Conservation (phyloP, 2,329 filamentous ascomycete genomes). For the Aspergillus chevalieri region DNA sequence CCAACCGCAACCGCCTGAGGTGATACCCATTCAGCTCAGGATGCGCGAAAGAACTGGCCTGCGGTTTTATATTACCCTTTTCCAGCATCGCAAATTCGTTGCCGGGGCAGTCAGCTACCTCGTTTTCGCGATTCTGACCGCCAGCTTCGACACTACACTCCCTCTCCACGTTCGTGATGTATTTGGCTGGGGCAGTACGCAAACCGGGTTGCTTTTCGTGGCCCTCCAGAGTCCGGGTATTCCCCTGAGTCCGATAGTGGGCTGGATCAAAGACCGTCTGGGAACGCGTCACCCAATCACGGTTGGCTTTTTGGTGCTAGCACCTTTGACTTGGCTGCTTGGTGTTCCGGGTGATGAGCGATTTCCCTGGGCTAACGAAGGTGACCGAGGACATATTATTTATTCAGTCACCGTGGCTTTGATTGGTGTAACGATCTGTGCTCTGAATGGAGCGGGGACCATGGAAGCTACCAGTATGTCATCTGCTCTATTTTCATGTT, state of each 20-base stretch:
- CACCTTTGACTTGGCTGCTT: slow-evolving; percentile 20
- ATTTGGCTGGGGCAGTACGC: slow-evolving; percentile 51
- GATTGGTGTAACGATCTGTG: slow-evolving; percentile 17
- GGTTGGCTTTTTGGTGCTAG: slow-evolving; percentile 18
- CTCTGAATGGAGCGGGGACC: slow-evolving; percentile 22
- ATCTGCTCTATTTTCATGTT: not conserved
- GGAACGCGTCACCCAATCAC: slow-evolving; percentile 20
- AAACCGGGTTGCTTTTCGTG: slow-evolving; percentile 52
- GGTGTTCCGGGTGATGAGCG: slow-evolving; percentile 23
- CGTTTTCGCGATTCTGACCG: slow-evolving; percentile 46
- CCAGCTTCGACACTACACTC: slow-evolving; percentile 51
- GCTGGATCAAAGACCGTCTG: slow-evolving; percentile 33
- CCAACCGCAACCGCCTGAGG: not conserved
- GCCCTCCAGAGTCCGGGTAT: slow-evolving; percentile 52
- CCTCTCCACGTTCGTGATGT: slow-evolving; percentile 49
- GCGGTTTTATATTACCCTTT: slow-evolving; percentile 32
- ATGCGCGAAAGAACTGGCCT: slow-evolving; percentile 3
- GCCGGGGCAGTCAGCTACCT: slow-evolving; percentile 39
- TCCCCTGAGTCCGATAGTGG: slow-evolving; percentile 55
- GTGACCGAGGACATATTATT: slow-evolving; percentile 13
- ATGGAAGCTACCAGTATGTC: slow-evolving; percentile 26
- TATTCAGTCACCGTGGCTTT: slow-evolving; percentile 15
- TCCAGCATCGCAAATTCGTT: slow-evolving; percentile 38
- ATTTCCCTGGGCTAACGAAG: slow-evolving; percentile 19
- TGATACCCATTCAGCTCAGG: not conserved